phyloP scores from a whole-genome alignment of 202 grass and related monocot genomes.

The Dendrocalamus latiflorus region DNA sequence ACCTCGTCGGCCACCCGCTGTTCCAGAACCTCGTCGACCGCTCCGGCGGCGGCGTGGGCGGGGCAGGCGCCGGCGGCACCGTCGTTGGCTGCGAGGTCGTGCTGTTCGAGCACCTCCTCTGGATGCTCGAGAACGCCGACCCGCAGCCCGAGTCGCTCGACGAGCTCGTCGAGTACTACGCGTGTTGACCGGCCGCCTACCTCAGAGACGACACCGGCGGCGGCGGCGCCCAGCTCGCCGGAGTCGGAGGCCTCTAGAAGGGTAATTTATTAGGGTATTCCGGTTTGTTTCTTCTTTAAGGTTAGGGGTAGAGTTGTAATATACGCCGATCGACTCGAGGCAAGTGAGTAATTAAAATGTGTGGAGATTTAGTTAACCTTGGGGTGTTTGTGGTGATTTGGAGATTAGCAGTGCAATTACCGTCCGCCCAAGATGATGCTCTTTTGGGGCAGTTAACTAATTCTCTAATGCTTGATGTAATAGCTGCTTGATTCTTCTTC shows the following conservation, averaged over 20 bases:
- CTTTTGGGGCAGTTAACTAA: conserved; percentile 18
- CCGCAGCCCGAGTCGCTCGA: conserved; percentile 79
- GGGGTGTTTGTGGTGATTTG: conserved; percentile 24
- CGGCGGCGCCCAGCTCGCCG: conserved; percentile 1
- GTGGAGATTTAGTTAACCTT: conserved; percentile 35
- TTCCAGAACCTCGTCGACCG: conserved; percentile 88
- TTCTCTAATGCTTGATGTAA: conserved; percentile 24
- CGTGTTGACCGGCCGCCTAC: conserved; percentile 42
- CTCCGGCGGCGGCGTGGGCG: conserved; percentile 19
- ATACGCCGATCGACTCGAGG: conserved; percentile 13
- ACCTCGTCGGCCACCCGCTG: conserved; percentile 65
- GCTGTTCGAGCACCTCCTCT: conserved; percentile 93
- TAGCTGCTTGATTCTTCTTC: neutral
- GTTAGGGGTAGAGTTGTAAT: conserved; percentile 47
- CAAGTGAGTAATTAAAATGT: conserved; percentile 6
- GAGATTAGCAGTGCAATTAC: conserved; percentile 31
- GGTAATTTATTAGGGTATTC: conserved; percentile 27
- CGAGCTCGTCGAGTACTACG: conserved; percentile 94
- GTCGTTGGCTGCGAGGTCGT: conserved; percentile 92
- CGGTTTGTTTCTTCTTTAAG: conserved; percentile 7
- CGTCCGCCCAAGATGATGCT: conserved; percentile 35
- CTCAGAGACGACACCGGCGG: neutral
- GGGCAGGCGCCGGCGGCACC: neutral
- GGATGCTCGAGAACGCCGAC: conserved; percentile 98
- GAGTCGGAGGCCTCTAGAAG: conserved; percentile 5